Base-by-base conservation (phyloP, 1,284 basidiomycete genomes). In the Cryptococcus depauperatus region DNA sequence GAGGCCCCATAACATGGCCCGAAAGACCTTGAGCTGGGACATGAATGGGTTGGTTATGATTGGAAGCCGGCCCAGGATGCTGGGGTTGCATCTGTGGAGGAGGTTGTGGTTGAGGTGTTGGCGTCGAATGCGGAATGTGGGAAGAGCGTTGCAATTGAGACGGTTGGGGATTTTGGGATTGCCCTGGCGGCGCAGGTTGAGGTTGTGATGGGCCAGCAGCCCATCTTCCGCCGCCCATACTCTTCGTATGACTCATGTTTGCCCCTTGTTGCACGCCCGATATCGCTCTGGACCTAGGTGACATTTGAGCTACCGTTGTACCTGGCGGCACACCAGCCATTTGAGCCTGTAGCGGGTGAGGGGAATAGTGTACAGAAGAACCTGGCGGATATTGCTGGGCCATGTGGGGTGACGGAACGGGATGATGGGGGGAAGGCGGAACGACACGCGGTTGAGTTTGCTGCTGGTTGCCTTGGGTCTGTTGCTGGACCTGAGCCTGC, bases 341-440 rank as follows among this genome's bases (percentile, higher is more conserved):
- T 43, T 55, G 53, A n/a, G n/a, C n/a, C 9, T 48, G 41, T 11
- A 40, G 46, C n/a, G 54, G 55, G 43, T 59, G 57, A 13, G 59
- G 55, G 39, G 58, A 61, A 26, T n/a, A n/a, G n/a, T n/a, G n/a
- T n/a, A n/a, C n/a, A n/a, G 56, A 55, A 40, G 52, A 48, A n/a
- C 56, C 59, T 47, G 58, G 57, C 25, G 54, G 47, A 62, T 65
- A 18, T 56, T 65, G 63, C 41, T 66, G 64, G 11, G 58, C 46
- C 33, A 68, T 40, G 48, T 68, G 66, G 10, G 66, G 66, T 9
- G 62, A 66, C 27, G 63, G 60, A 8, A 57, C 56, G 3, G 61
- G 61, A 42, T 63, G 61, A 46, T 62, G 61, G 14, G 59, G 60
- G 16, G 56, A 56, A 16, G 58, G 57, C 18, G 61, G 56, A 14